Evolutionary conservation across 73 alveolate species (phyloP), one percentile per base, ranked within the genome.

Genomic region (Breviolum minutum): DNA sequence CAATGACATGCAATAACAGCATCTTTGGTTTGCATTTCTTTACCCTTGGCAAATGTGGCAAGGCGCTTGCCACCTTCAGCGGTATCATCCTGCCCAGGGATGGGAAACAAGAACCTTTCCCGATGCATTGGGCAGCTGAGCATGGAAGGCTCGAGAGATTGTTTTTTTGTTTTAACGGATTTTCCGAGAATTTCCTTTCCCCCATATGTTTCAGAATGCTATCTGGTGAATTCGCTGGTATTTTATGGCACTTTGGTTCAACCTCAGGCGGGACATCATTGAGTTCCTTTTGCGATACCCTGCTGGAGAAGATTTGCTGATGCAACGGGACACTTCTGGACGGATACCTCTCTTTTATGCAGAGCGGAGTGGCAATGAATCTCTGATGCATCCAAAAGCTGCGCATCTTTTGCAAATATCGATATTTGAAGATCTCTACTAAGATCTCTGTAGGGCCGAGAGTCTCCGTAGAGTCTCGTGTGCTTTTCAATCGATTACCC

Each of bases 111-210:
- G 94, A 86, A 73, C 87, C 26, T 8, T 90, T 22, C 73, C 97
- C 97, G 10, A 54, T 90, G 97, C 97, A 90, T n/a, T 90, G 97
- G 97, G 97, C 97, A 90, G 97, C 97, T 6, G 87, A 61, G 32
- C 97, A 90, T 60, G 97, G 97, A 73, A 90, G 97, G 97, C 12
- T 61, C 27, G 63, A 24, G 14, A 19, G 90, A 9, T 30, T 54
- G 7, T 14, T 17, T 20, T 12, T 32, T 87, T 16, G 54, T 29
- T 12, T 10, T 30, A 48, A 19, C 26, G 9, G 69, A 14, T 62
- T 0, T 24, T 27, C 7, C 26, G 0, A 1, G 61, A n/a, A 1
- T 9, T 17, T 77, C 86, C 86, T 12, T 30, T 77, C 6, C 2
- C 3, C 54, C 54, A 40, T 40, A 40, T 40, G 54, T 40, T 40